Conservation (phyloP, 129 eudicot genomes). For the Flaveria bidentis region DNA sequence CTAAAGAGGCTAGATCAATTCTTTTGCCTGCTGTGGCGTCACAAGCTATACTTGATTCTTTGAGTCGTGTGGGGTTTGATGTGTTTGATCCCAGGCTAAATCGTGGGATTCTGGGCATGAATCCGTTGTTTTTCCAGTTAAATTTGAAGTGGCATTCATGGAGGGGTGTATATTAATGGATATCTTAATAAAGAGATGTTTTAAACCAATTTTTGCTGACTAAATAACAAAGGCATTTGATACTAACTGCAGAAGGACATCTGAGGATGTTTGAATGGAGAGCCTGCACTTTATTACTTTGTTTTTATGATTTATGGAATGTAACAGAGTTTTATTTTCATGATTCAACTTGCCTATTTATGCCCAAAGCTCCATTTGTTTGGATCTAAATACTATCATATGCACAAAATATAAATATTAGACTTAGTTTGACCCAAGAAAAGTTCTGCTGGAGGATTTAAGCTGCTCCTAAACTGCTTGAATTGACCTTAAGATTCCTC, state of each 20-base stretch:
- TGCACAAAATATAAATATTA: no score
- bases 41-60: slow-evolving; percentile 63
- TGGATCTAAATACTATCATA: no score
- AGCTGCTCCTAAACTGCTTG: no score
- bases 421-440: no score
- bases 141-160: slow-evolving; percentile 85
- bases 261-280: slow-evolving; percentile 15
- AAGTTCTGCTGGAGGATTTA: no score
- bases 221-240: slow-evolving; percentile 33
- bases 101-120: slow-evolving; percentile 67
- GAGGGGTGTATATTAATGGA: slow-evolving; percentile 60
- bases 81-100: slow-evolving; percentile 73
- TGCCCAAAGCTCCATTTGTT: background rate
- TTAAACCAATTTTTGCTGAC: slow-evolving; percentile 17
- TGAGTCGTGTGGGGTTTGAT: slow-evolving; percentile 69
- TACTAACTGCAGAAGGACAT: background rate
- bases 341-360: background rate
- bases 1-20: slow-evolving; percentile 70
- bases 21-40: slow-evolving; percentile 82
- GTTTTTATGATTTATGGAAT: slow-evolving; percentile 17
- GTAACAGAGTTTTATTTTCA: background rate
- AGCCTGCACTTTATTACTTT: slow-evolving; percentile 26
- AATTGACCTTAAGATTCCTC: no score
- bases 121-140: slow-evolving; percentile 82
- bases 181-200: background rate